These are phyloP conservation scores for Teunomyces aglyptinius DNA, from an alignment of 805 yeast species.

Conservation along the genomic window DNA sequence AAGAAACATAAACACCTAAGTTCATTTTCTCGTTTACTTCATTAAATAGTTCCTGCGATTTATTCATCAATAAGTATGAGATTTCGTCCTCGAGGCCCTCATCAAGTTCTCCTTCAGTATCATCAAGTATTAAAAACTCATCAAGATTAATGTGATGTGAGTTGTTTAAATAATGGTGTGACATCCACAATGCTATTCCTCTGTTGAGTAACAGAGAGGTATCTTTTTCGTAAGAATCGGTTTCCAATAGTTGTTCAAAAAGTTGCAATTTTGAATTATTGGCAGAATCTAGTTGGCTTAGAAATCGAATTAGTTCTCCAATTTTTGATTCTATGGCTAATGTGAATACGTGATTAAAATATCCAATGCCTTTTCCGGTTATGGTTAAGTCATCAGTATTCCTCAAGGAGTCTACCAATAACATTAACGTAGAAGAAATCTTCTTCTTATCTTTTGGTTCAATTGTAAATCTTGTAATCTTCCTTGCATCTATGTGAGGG, in stretches of 20 bases:
- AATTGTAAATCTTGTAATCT: constrained; percentile 17
- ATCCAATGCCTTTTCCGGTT: constrained; percentile 4
- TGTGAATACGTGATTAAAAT: constrained; percentile 18
- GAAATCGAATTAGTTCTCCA: constrained; percentile 4
- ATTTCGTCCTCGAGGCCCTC: constrained; percentile 21
- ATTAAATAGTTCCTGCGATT: constrained; percentile 44
- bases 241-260: constrained; percentile 16
- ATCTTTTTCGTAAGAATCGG: constrained; percentile 1
- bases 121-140: constrained; percentile 20
- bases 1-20: constrained; percentile 2
- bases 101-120: constrained; percentile 11
- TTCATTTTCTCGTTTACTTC: constrained; percentile 18
- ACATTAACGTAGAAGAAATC: constrained; percentile 14
- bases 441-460: constrained; percentile 5
- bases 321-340: constrained; percentile 20
- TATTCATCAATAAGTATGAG: constrained; percentile 28
- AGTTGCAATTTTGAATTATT: constrained; percentile 3
- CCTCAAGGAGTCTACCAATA: constrained; percentile 13
- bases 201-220: constrained; percentile 5
- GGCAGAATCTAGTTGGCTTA: background rate
- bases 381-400: background rate
- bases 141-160: constrained; percentile 25
- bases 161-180: constrained; percentile 18
- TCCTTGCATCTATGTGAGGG: constrained; percentile 32
- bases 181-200: constrained; percentile 32